phyloP scores from a whole-genome alignment of 495 filamentous ascomycete genomes.

The Copromyces sp. region DNA sequence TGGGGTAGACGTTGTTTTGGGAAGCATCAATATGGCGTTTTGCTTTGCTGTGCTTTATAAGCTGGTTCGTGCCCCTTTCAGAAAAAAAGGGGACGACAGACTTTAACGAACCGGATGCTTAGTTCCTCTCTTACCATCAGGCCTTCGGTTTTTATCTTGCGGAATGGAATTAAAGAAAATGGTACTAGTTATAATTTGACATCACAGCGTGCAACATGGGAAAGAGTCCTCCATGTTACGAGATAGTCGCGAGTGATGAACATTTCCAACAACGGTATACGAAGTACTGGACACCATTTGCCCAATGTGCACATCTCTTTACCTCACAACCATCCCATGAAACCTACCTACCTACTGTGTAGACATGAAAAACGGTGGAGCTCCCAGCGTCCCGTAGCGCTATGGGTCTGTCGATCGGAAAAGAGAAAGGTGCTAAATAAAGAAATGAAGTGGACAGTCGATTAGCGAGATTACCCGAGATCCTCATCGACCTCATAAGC shows the following conservation, averaged over 20 bases:
- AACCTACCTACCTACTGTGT: too few species aligned
- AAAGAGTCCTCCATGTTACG: neutral
- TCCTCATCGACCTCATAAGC: neutral
- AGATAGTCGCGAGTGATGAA: neutral
- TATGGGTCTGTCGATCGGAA: too few species aligned
- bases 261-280: neutral
- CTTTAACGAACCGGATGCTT: neutral
- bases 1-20: neutral
- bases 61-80: neutral
- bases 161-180: neutral
- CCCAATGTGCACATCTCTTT: neutral
- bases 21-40: neutral
- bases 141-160: neutral
- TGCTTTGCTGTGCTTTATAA: neutral
- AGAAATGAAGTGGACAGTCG: neutral
- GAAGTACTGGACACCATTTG: neutral
- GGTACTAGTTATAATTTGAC: neutral
- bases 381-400: too few species aligned
- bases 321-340: too few species aligned
- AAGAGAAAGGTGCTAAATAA: neutral
- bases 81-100: neutral
- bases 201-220: neutral
- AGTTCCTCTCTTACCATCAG: neutral
- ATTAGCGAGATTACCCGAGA: neutral
- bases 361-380: too few species aligned